Percentiles rank a stretch among this genome's conserved stretches.
Evolutionary conservation across 78 protist genomes (phyloP).

Genomic region (Anaeramoeba flamelloides): DNA sequence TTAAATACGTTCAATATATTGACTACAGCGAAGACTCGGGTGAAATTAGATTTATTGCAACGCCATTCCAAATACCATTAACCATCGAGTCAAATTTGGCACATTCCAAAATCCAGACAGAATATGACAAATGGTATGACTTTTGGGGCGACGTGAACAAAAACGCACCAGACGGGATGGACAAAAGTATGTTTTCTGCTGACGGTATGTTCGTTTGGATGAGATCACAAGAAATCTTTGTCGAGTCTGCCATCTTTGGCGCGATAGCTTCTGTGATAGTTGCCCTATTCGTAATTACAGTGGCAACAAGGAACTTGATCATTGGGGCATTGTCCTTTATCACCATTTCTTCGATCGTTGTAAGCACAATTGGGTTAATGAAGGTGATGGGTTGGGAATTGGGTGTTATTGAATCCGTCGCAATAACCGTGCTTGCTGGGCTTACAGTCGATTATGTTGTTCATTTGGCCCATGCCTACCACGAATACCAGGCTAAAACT

Average conservation of each 20-base stretch:
- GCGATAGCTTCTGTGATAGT: background rate
- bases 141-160: background rate
- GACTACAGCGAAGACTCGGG: background rate
- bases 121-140: background rate
- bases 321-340: background rate
- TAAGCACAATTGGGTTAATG: background rate
- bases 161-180: background rate
- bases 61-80: background rate
- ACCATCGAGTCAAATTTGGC: background rate
- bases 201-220: background rate
- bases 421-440: background rate
- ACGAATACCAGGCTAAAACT: too few relatives aligned
- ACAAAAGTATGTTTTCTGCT: background rate
- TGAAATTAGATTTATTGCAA: background rate
- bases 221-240: background rate
- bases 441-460: slow-evolving; percentile 1
- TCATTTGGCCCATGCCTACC: too few relatives aligned
- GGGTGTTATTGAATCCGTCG: background rate
- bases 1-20: background rate
- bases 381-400: background rate
- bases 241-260: background rate
- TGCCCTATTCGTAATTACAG: background rate
- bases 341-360: background rate
- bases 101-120: background rate
- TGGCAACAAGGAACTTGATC: background rate